Evolutionary conservation across 169 alveolate genomes (phyloP).

Genomic region (Cryptosporidium felis): DNA sequence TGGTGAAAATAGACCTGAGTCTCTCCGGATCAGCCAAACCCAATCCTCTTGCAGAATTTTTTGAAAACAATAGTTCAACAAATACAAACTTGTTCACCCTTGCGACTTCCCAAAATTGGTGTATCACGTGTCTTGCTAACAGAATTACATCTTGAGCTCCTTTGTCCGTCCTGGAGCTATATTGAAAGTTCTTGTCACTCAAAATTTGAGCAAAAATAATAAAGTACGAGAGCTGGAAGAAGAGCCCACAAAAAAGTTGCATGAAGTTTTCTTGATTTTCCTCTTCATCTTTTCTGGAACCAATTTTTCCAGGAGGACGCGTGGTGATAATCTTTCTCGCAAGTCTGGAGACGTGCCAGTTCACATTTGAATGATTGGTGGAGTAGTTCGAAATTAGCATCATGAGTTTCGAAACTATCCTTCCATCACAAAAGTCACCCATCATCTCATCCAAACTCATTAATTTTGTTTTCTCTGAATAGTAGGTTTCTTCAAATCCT

Average conservation of each 20-base stretch:
- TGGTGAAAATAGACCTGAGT: slow-evolving; percentile 40
- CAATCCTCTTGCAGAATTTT: slow-evolving; percentile 62
- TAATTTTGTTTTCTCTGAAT: slow-evolving; percentile 22
- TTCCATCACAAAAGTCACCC: slow-evolving; percentile 62
- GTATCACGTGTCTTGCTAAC: slow-evolving; percentile 51
- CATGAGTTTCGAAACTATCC: slow-evolving; percentile 37
- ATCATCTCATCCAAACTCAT: slow-evolving; percentile 65
- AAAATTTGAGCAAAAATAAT: slow-evolving; percentile 41
- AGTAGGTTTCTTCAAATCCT: slow-evolving; percentile 11
- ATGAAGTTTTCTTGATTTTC: neutral
- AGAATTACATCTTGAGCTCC: slow-evolving; percentile 56
- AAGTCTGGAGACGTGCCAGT: slow-evolving; percentile 64
- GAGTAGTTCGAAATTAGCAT: slow-evolving; percentile 18
- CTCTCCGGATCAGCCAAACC: slow-evolving; percentile 69
- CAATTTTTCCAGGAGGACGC: slow-evolving; percentile 16
- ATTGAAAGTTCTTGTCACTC: slow-evolving; percentile 17
- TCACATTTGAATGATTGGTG: slow-evolving; percentile 54
- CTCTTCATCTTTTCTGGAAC: neutral
- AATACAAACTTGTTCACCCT: slow-evolving; percentile 25
- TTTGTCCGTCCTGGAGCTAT: slow-evolving; percentile 1
- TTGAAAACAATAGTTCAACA: slow-evolving; percentile 55
- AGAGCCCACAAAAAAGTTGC: slow-evolving; percentile 53
- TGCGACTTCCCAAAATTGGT: slow-evolving; percentile 56
- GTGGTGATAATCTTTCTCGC: slow-evolving; percentile 59
- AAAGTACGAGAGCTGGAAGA: slow-evolving; percentile 50